Percentiles rank a stretch among this genome's conserved stretches.
Evolutionary conservation across 2,329 filamentous ascomycete genomes (phyloP).

Genomic region (Lanzia echinophila): DNA sequence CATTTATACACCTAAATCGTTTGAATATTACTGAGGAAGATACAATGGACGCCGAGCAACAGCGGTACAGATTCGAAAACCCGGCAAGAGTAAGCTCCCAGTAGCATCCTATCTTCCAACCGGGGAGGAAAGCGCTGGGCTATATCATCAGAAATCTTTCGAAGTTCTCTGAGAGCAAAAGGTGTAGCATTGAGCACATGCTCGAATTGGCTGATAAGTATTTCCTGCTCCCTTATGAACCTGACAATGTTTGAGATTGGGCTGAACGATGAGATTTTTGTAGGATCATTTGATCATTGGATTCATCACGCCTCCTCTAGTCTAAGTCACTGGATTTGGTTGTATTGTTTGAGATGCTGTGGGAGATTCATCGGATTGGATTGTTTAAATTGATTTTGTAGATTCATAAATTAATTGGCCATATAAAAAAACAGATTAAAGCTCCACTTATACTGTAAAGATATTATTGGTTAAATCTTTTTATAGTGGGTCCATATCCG

Average conservation of each 20-base stretch:
- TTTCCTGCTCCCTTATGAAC: background rate
- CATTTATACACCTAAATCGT: too few species aligned
- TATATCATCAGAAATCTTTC: constrained; percentile 53
- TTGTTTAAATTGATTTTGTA: background rate
- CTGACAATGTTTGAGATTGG: background rate
- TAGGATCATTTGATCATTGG: constrained; percentile 26
- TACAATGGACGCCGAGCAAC: too few species aligned
- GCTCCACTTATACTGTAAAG: too few species aligned
- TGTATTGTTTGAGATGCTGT: background rate
- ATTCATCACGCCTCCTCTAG: constrained; percentile 56
- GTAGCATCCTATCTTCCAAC: too few species aligned
- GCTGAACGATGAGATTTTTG: background rate
- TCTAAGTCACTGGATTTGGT: constrained; percentile 45
- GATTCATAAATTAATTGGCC: background rate
- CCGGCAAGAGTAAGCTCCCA: too few species aligned
- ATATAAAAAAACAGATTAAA: background rate
- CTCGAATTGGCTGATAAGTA: constrained; percentile 49
- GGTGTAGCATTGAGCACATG: constrained; percentile 58
- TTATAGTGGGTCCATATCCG: background rate
- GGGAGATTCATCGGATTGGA: too few species aligned
- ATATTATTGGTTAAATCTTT: background rate
- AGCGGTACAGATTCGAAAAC: too few species aligned
- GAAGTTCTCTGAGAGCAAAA: constrained; percentile 51
- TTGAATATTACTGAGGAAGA: too few species aligned
- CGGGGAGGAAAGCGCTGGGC: too few species aligned